Evolutionary conservation across 352 stramenopile species (phyloP), one percentile per base, ranked within the genome.

Genomic region (Peronosclerospora sorghi): DNA sequence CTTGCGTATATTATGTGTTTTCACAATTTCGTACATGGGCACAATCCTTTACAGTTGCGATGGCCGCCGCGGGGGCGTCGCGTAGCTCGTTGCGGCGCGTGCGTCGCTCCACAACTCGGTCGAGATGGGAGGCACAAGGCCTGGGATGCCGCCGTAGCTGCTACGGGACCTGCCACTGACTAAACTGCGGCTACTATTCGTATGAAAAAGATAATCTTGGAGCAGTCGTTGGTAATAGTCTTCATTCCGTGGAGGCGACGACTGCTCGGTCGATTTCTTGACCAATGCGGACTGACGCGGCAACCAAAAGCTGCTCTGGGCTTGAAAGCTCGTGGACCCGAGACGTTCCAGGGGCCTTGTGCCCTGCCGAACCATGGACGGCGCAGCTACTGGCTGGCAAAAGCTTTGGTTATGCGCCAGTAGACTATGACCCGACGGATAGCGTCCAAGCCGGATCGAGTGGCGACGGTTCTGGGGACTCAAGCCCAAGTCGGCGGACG

Each of bases 221-320:
- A 86, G 53, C 35, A 73, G 29, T 15, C 63, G 62, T 34, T 83
- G 65, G 50, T 86, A 86, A 45, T 86, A 84, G 23, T 80, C 74
- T n/a, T 84, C 74, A 13, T 79, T 66, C 5, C 62, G 62, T n/a
- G 34, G 37, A 19, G 41, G 39, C 6, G 34, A 21, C 7, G 35
- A 23, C 21, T 45, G 15, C 13, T 61, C 59, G 8, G 44, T 51
- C 20, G 50, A 17, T 35, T 56, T 59, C 38, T 54, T 54, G 26
- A 51, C 40, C 26, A 66, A 23, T 2, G 34, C 35, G 17, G 56
- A 66, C 14, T 62, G 52, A 10, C 45, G 41, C 7, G 47, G 55
- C 8, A 62, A 38, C 42, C 46, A 68, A 37, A 45, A 65, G 45
- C 42, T 62, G 53, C 44, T 60, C 35, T 65, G 54, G 19, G 32